Evolutionary conservation across 345 rosid species (phyloP).

Genomic region (Combretum micranthum): DNA sequence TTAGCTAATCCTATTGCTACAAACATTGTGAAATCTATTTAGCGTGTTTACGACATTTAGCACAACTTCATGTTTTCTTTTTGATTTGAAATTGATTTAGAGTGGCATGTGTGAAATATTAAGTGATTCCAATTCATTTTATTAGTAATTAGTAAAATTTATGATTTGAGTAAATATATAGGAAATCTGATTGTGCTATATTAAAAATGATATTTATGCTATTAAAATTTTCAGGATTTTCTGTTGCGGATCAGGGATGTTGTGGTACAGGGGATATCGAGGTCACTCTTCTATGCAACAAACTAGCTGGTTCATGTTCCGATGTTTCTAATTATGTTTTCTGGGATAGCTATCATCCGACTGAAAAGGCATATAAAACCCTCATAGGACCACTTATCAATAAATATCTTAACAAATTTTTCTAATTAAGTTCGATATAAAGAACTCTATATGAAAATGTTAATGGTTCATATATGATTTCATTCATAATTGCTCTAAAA

Average conservation of each 20-base stretch:
- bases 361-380: conserved; percentile 45
- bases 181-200: background rate
- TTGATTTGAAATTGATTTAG: no score
- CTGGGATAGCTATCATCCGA: conserved; percentile 76
- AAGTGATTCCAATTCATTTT: no score
- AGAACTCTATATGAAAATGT: no score
- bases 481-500: no score
- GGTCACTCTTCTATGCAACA: conserved; percentile 37
- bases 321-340: conserved; percentile 41
- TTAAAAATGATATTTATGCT: background rate
- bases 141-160: background rate
- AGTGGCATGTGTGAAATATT: no score
- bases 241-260: conserved; percentile 39
- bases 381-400: conserved; percentile 12
- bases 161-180: background rate
- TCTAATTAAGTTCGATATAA: conserved; percentile 4
- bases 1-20: no score
- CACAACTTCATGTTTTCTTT: no score
- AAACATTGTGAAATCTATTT: no score
- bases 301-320: conserved; percentile 21
- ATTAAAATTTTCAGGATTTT: conserved; percentile 19
- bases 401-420: conserved; percentile 20
- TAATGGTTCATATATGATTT: no score
- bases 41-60: no score
- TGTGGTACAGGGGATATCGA: conserved; percentile 49